Conservation (phyloP, 1,284 basidiomycete genomes). For the Malassezia restricta region DNA sequence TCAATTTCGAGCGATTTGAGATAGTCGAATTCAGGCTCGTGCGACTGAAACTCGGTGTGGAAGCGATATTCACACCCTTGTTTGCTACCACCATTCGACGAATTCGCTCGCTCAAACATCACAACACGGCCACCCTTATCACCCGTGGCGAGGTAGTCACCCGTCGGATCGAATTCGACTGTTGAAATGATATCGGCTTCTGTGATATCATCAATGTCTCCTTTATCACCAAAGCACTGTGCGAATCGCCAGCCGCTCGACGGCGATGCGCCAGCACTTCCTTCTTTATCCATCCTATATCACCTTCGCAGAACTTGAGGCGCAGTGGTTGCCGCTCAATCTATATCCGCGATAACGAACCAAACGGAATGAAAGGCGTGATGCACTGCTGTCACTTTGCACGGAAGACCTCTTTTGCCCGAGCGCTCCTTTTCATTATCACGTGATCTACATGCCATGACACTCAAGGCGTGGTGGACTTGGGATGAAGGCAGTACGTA, state of each 20-base stretch:
- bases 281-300: slow-evolving; percentile 29
- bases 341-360: too few relatives aligned
- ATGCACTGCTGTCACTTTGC: too few relatives aligned
- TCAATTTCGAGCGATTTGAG: slow-evolving; percentile 99
- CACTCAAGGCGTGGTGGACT: too few relatives aligned
- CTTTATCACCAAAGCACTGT: slow-evolving; percentile 77
- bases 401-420: too few relatives aligned
- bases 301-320: too few relatives aligned
- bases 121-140: slow-evolving; percentile 98
- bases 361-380: background rate
- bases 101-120: slow-evolving; percentile 91
- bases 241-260: slow-evolving; percentile 76
- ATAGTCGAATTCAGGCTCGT: slow-evolving; percentile 99
- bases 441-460: too few relatives aligned
- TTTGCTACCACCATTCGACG: slow-evolving; percentile 57
- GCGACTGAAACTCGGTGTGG: slow-evolving; percentile 98
- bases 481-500: too few relatives aligned
- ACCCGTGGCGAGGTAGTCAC: slow-evolving; percentile 96
- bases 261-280: slow-evolving; percentile 13
- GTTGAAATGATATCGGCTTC: slow-evolving; percentile 69
- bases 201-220: slow-evolving; percentile 93
- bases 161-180: slow-evolving; percentile 98
- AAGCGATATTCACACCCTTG: slow-evolving; percentile 99
- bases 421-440: too few relatives aligned
- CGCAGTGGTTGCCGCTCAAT: too few relatives aligned